Evolutionary conservation across 208 protist genomes (phyloP), one percentile per base, ranked within the genome.

Genomic region (Wallacemonas sp.): DNA sequence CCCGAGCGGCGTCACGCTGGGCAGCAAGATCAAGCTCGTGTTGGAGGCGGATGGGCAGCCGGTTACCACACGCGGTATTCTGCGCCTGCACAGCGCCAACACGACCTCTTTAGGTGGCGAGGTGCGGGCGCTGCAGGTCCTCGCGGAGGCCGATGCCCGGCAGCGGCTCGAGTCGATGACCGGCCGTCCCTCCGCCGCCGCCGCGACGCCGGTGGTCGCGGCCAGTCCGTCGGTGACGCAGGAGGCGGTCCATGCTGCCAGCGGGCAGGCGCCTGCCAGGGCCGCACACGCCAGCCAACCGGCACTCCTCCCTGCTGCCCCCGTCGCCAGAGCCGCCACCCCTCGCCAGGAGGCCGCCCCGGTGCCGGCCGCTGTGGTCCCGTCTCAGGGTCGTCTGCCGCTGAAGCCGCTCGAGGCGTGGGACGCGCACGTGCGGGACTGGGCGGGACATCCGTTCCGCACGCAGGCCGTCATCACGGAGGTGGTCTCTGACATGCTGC

Each of bases 401-500:
- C 55, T 78, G 16, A 61, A 64, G 29, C 31, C 46, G 25, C 71
- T 74, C 52, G 65, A 65, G 14, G n/a, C 39, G 42, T 72, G 57
- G 72, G 39, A 38, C 14, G 41, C 45, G 2, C 65, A 80, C 54
- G 49, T 55, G 20, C 48, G 54, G 0, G 39, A 52, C 18, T 55
- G 46, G 14, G 42, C 64, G 10, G 48, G 75, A 31, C 55, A 50
- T 5, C 72, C 76, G 2, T 89, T 89, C 44, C 31, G 41, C 57
- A 89, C 83, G 0, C 52, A 72, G 8, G 79, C 77, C 49, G 80
- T 86, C 65, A 82, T 89, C 65, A 76, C 70, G 8, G 76, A 76
- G n/a, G 83, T 89, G 11, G 70, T 83, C 3, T 86, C 79, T 0
- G 83, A 89, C 42, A 72, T 89, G 62, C 61, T 84, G 11, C 83